phyloP scores from a whole-genome alignment of 768 basidiomycete species.

The Rhizopogon roseolus region DNA sequence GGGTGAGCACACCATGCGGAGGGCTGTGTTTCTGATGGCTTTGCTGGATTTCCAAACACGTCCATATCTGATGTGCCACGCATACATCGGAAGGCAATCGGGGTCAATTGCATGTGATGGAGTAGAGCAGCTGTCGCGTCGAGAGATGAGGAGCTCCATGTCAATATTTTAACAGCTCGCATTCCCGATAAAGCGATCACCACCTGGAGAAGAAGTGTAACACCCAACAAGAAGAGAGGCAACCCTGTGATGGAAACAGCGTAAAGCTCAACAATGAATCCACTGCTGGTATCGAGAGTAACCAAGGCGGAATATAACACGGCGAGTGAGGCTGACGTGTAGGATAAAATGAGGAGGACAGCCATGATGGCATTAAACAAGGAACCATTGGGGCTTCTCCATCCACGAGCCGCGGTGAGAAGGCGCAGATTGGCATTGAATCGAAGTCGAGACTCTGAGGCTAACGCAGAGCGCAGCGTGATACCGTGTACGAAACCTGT shows the following conservation, averaged over 20 bases:
- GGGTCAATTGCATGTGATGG: constrained; percentile 19
- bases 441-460: constrained; percentile 16
- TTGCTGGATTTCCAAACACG: constrained; percentile 2
- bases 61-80: constrained; percentile 9
- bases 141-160: constrained; percentile 28
- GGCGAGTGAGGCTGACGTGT: constrained; percentile 21
- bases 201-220: constrained; percentile 16
- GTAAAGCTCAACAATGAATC: too few relatives aligned
- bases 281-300: too few relatives aligned
- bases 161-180: constrained; percentile 17
- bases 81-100: constrained; percentile 20
- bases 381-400: constrained; percentile 18
- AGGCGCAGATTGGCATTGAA: constrained; percentile 26
- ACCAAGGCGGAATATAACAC: too few relatives aligned
- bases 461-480: constrained; percentile 21
- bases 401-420: constrained; percentile 15
- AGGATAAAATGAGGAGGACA: constrained; percentile 23
- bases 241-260: constrained; percentile 16
- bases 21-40: constrained; percentile 11
- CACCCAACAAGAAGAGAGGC: constrained; percentile 24
- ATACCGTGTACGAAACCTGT: constrained; percentile 22
- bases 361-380: constrained; percentile 17
- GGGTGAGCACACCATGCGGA: constrained; percentile 23
- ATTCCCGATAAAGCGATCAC: constrained; percentile 18
- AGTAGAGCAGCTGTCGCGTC: constrained; percentile 25